phyloP scores from a whole-genome alignment of 2,329 filamentous ascomycete genomes.

The Monosporascus sp. region DNA sequence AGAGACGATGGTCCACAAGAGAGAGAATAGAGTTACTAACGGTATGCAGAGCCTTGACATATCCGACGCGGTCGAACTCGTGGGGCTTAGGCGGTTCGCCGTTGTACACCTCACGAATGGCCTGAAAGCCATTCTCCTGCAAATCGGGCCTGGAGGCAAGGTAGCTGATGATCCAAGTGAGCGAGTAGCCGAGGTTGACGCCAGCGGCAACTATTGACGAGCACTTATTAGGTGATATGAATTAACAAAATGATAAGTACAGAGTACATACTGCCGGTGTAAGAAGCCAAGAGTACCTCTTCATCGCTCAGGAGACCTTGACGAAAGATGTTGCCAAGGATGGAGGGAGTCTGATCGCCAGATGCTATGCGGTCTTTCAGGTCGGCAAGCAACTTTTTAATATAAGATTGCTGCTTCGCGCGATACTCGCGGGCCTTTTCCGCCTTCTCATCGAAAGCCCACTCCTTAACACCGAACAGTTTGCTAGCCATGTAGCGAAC shows the following conservation, averaged over 20 bases:
- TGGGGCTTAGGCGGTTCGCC: not conserved
- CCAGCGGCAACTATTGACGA: not conserved
- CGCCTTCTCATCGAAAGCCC: not conserved
- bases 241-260: not conserved
- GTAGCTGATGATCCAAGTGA: not conserved
- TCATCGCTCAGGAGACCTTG: not conserved
- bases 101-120: not conserved
- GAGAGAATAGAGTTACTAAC: not conserved
- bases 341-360: not conserved
- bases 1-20: not conserved
- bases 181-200: not conserved
- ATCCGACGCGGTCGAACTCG: not conserved
- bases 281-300: not conserved
- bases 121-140: not conserved
- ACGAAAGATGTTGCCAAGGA: not conserved
- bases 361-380: not conserved
- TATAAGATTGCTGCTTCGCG: not conserved
- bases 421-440: not conserved
- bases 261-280: not conserved
- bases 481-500: not conserved
- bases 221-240: not conserved
- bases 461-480: not conserved
- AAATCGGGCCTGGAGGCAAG: not conserved
- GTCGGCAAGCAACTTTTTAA: not conserved
- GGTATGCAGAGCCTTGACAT: constrained; percentile 1